Evolutionary conservation across 768 basidiomycete genomes (phyloP).

Genomic region (Mycena filopes): DNA sequence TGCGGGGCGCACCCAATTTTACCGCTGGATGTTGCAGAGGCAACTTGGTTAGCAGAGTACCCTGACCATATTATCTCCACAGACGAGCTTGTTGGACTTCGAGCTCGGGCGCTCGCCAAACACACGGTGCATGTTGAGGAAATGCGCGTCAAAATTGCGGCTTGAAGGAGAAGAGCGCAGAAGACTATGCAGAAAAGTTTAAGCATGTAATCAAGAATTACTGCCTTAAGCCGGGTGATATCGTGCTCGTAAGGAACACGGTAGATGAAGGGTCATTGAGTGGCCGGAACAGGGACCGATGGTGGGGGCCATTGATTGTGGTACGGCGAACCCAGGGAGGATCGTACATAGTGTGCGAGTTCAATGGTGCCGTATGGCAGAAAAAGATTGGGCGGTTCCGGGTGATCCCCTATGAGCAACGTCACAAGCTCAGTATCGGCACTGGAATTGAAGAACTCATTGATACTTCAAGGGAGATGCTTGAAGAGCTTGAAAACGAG

Average conservation of each 20-base stretch:
- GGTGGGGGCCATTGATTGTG: conserved; percentile 39
- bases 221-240: conserved; percentile 32
- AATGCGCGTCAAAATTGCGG: conserved; percentile 14
- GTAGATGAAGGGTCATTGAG: conserved; percentile 35
- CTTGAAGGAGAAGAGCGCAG: conserved; percentile 25
- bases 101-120: conserved; percentile 23
- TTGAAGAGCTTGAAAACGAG: conserved; percentile 9
- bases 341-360: conserved; percentile 18
- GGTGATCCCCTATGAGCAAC: conserved; percentile 21
- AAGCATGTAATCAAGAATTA: conserved; percentile 23
- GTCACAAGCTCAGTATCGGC: conserved; percentile 7
- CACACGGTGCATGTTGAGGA: conserved; percentile 33
- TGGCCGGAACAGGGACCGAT: conserved; percentile 31
- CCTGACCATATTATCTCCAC: conserved; percentile 20
- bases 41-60: conserved; percentile 39
- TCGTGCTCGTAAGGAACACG: conserved; percentile 37
- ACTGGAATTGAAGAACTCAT: conserved; percentile 5
- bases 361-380: conserved; percentile 22
- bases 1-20: conserved; percentile 35
- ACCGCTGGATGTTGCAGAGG: conserved; percentile 40
- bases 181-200: conserved; percentile 35
- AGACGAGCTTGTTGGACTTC: conserved; percentile 34
- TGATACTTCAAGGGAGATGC: not conserved
- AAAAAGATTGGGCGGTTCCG: conserved; percentile 22
- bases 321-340: conserved; percentile 25